Evolutionary conservation across 345 rosid species (phyloP), one percentile per base, ranked within the genome.

Genomic region (Eutrema heterophyllum): DNA sequence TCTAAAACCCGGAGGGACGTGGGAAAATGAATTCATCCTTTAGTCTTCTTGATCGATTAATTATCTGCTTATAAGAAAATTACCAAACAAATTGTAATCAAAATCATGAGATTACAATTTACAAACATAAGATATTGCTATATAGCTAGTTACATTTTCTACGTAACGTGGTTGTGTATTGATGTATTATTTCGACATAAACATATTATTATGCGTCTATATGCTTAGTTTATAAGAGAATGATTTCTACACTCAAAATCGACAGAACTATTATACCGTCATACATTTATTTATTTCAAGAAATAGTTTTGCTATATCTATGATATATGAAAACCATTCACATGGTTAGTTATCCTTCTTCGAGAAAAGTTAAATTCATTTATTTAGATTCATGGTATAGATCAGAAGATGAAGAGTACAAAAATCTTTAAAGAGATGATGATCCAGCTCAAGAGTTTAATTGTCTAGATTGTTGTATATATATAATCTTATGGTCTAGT

Each of bases 1-100:
- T 77, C 96, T 84, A 75, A 89, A 89, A 54, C 96, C 96, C 11
- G 96, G 96, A 44, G 96, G 96, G 48, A 89, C 96, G 67, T 84
- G 81, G n/a, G 92, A 74, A 73, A 89, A 89, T 66, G 90, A 69
- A 81, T 87, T 81, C 96, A 89, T 88, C 10, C 70, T 80, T 46
- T 30, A 51, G 27, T 66, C 71, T 65, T 58, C 44, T 53, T 64
- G 27, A 56, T 69, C 30, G 36, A 41, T 41, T 50, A 27, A 32
- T 72, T 46, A 58, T 84, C 91, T 86, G 84, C 21, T 44, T 11
- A 51, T 36, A 15, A 59, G 21, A 60, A 49, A 49, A 29, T 21
- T 13, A 56, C 6, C 64, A 64, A 27, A 64, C 5, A 33, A 51
- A 12, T 0, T 46, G 9, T 54, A 24, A 36, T 33, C 38, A 59